Evolutionary conservation across 768 basidiomycete genomes (phyloP), one percentile per base, ranked within the genome.

Genomic region (Lyophyllum decastes): DNA sequence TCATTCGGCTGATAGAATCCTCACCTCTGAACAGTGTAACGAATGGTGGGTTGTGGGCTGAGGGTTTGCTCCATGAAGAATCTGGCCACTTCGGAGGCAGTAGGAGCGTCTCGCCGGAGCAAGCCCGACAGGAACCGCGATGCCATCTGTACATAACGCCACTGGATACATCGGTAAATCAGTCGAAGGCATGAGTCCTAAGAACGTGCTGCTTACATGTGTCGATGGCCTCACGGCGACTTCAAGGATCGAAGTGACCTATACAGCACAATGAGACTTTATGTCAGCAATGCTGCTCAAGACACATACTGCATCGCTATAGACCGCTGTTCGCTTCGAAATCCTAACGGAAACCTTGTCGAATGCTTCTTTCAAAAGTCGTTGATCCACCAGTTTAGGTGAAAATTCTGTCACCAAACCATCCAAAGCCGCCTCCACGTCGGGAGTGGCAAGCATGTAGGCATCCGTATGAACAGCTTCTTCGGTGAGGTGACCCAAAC

Each of bases 131-230:
- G 68, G 66, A 90, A 87, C 33, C 80, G 81, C 27, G 78, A 70
- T 8, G 90, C 87, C 63, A 85, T 86, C 76, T 92, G 87, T 0
- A 86, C 78, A 69, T 93, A 93, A 73, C 90, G 80, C 91, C 91
- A 93, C 91, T 93, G 62, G n/a, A 65, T 57, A 56, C 27, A 43
- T 27, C 33, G 44, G 41, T 45, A 52, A 49, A 19, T 17, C 59
- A 48, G 26, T 48, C 8, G 9, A 30, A 17, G 3, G 27, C 27
- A 27, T 30, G 5, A 47, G 5, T 16, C 45, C 27, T 27, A 51
- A 22, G 22, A 56, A 48, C 58, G 66, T 38, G 62, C 63, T 21
- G 71, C 86, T 59, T 73, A 91, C 92, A 72, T 94, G 91, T 48
- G 90, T 91, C 19, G 80, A 79, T 10, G 88, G 78, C 60, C 80